phyloP scores from a whole-genome alignment of 768 basidiomycete species.

The Calocera viscosa region DNA sequence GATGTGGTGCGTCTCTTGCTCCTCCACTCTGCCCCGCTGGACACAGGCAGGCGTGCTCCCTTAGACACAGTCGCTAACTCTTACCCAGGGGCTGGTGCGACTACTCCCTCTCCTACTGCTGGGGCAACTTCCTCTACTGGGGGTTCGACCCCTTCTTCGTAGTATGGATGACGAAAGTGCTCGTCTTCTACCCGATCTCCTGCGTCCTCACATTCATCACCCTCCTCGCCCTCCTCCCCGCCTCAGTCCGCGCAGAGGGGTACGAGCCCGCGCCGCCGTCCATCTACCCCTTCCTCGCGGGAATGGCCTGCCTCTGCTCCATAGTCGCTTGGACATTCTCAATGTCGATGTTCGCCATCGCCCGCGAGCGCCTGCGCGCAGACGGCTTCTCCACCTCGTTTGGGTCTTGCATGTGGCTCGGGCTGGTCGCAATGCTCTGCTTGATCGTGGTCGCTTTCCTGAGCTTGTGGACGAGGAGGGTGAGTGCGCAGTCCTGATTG shows the following conservation, averaged over 20 bases:
- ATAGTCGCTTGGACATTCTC: neutral
- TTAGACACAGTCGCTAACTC: too few relatives aligned
- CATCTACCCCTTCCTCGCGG: neutral
- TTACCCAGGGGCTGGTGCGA: constrained; percentile 8
- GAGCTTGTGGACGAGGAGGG: neutral
- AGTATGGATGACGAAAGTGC: neutral
- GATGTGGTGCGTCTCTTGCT: neutral
- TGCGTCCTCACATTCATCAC: neutral
- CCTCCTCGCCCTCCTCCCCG: neutral
- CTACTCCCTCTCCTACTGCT: neutral
- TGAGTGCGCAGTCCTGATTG: neutral
- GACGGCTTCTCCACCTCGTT: neutral
- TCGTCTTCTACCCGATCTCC: constrained; percentile 6
- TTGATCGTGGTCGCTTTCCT: neutral
- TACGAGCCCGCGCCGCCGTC: neutral
- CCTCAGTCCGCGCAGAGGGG: neutral
- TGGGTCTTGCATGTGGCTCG: neutral
- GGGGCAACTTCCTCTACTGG: constrained; percentile 8
- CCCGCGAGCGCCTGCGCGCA: neutral
- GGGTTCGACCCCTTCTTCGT: constrained; percentile 9
- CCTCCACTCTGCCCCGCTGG: too few relatives aligned
- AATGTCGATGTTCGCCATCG: constrained; percentile 2
- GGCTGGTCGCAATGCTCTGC: neutral
- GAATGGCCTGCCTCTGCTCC: neutral
- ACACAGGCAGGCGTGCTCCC: too few relatives aligned